Base-by-base conservation (phyloP, 192 early-diverging fungal species). In the Paraglomus brasilianum region DNA sequence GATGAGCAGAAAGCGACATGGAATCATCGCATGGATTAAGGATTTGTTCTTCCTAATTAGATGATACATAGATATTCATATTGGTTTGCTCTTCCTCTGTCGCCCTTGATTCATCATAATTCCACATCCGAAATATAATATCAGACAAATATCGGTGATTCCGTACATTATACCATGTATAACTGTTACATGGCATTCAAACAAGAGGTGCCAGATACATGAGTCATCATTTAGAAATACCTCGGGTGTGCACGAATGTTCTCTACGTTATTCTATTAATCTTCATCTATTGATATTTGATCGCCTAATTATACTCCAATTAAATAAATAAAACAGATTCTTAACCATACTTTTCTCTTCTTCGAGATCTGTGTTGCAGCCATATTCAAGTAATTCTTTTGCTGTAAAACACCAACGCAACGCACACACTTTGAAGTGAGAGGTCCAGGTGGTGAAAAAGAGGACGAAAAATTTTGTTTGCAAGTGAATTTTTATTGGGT, bases 271-370 rank as follows among this genome's bases (percentile, higher is more conserved):
- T n/a, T n/a, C n/a, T n/a, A n/a, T n/a, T n/a, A n/a, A 30, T 45
- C 62, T 65, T 4, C n/a, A 24, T 45, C 43, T 40, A 39, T 5
- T 65, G 22, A 22, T 45, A 21, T 47, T 5, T 42, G n/a, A 45
- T 5, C 9, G n/a, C 5, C 42, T 5, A 47, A 47, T 65, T 65
- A n/a, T 24, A 8, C 62, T 45, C 30, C 51, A 49, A 49, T 4
- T 52, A 15, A 53, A 24, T 42, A 67, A 49, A 19, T 38, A 50
- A 15, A 19, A 39, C 14, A 43, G 8, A 17, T 62, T 19, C 9
- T 11, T 8, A 24, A 17, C 65, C 73, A 75, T 75, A 87, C 87
- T 80, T 88, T 88, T 86, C 87, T 88, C 81, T 88, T 88, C 80
- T 88, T 88, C 83, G 81, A 83, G 70, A 88, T 88, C 70, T 88